phyloP scores from a whole-genome alignment of 805 yeast genomes.

The Tetrapisispora nanseiensis region DNA sequence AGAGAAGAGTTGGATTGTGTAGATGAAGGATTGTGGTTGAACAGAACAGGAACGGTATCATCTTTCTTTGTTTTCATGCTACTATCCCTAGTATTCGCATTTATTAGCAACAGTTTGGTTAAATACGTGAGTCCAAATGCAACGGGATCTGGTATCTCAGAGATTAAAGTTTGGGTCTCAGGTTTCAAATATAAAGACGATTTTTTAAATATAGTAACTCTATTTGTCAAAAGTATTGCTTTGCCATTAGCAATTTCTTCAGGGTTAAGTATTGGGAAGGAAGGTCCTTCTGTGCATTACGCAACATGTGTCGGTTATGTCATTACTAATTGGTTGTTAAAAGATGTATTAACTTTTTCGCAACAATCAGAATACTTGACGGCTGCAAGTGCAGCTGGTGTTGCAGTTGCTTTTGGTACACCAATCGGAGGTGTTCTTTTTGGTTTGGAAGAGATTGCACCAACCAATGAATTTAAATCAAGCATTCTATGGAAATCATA shows the following conservation, averaged over 20 bases:
- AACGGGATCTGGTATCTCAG: conserved; percentile 96
- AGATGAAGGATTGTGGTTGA: conserved; percentile 44
- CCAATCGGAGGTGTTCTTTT: conserved; percentile 96
- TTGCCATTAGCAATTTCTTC: conserved; percentile 88
- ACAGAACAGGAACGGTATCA: conserved; percentile 43
- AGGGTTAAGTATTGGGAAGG: conserved; percentile 91
- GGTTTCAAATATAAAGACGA: conserved; percentile 71
- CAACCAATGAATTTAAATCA: conserved; percentile 59
- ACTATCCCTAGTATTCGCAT: conserved; percentile 53
- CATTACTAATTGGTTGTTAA: conserved; percentile 46
- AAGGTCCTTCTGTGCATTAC: conserved; percentile 96
- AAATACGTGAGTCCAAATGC: conserved; percentile 73
- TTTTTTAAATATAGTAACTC: conserved; percentile 64
- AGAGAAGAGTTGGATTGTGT: conserved; percentile 39
- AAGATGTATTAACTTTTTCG: conserved; percentile 28
- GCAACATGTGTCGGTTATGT: conserved; percentile 92
- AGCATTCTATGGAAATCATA: conserved; percentile 85
- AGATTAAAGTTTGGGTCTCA: conserved; percentile 85
- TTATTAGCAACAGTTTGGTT: conserved; percentile 59
- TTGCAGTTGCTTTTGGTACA: conserved; percentile 94
- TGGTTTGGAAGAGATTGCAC: conserved; percentile 75
- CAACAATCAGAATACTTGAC: conserved; percentile 40
- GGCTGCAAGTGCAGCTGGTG: conserved; percentile 96
- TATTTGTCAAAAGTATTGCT: conserved; percentile 66
- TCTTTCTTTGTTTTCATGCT: conserved; percentile 50